Base-by-base conservation (phyloP, 176 grass and related monocot species). In the Eragrostis nindensis region DNA sequence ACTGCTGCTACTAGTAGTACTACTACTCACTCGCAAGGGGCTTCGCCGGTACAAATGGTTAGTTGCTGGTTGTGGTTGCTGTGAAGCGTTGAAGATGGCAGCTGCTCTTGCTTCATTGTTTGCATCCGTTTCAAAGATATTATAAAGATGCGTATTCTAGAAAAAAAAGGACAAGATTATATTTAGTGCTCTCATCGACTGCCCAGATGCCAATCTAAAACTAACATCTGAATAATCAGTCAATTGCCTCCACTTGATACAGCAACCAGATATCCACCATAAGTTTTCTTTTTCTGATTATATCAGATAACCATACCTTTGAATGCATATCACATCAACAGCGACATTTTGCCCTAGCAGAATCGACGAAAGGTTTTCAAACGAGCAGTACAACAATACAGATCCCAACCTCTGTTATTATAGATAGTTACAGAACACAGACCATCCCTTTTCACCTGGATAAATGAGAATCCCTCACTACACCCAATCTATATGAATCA, bases 361-460 rank as follows among this genome's bases (percentile, higher is more conserved):
- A 57, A 47, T 42, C 44, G 24, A 74, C 24, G 26, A 36, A 52
- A 68, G 25, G 8, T 11, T 44, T 50, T 7, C 42, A 75, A 11
- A 45, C 40, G n/a, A 54, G n/a, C 54, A 78, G 30, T 2, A 19
- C 62, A 73, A 11, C 43, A 40, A 39, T 52, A 15, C 62, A 41
- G 24, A 21, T 40, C 57, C 15, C 17, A 64, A 36, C 15, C 45
- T 63, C 21, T 17, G 17, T 64, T 79, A 73, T 45, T 66, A 38
- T 49, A 39, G 1, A 54, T 60, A 80, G 19, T 70, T 80, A 70
- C 59, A 86, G 6, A 77, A 9, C 66, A 55, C 26, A 84, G 30
- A 36, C 18, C 73, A 82, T 69, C 46, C 39, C 56, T 22, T 62
- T 32, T n/a, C 54, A 45, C 0, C 76, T 11, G 53, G 39, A 73